Evolutionary conservation across 768 basidiomycete species (phyloP), one percentile per base, ranked within the genome.

Genomic region (Melanogaster broomeanus): DNA sequence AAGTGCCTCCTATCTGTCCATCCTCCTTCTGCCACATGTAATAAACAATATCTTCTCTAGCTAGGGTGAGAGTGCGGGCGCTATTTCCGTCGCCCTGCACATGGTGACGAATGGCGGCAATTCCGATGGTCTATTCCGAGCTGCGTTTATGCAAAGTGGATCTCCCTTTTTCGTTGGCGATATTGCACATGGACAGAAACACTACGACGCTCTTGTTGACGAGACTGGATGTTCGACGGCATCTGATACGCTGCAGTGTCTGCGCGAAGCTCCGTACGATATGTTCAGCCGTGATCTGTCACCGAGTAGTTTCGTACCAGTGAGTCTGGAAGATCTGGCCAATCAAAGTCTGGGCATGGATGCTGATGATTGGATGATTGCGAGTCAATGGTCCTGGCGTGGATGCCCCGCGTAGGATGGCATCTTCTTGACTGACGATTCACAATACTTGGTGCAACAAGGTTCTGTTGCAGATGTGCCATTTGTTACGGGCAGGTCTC

Each of bases 61-160:
- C 27, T 66, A 60, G 51, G 76, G 76, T 0, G 61, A 75, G 45
- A 68, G 64, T 2, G 72, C 77, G 0, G 77, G 77, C 13, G 71
- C 75, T 9, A 66, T 69, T n/a, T 61, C 58, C 22, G 66, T 71
- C 27, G 54, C 56, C 8, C 41, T 69, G 46, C 72, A 74, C 4
- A 56, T 68, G 57, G 22, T 66, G 5, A 53, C 65, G 15, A 62
- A 66, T 13, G 57, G 53, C 10, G 66, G 66, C 3, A 50, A 61
- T 21, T 13, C 51, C 0, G 62, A 61, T 1, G 62, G 62, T 13
- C 57, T 68, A 22, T 68, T 68, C 59, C 51, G 60, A 8, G 62
- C 47, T 12, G 64, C 53, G 1, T 57, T 62, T 52, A 77, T 81
- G 76, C 64, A 77, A 49, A 77, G 75, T 22, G 75, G 76, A 4